Percentiles rank a stretch among this genome's conserved stretches.
These are phyloP conservation scores for Dillenia turbinata DNA, from an alignment of 164 flowering plant genomes.

Conservation along the genomic window DNA sequence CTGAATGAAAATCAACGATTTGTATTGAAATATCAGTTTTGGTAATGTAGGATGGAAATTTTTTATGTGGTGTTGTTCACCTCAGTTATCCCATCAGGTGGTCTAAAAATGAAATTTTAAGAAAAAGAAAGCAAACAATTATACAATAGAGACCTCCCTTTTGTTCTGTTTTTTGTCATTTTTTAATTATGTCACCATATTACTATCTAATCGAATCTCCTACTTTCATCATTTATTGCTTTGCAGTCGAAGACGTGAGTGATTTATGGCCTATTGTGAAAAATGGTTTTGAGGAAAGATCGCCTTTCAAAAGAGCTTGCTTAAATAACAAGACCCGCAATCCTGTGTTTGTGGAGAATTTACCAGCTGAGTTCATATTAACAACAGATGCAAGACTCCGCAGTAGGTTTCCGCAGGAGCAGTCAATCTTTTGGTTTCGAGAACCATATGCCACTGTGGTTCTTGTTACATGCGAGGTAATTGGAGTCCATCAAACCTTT, in stretches of 20 bases:
- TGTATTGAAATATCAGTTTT: too few species aligned
- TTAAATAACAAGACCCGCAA: constrained; percentile 93
- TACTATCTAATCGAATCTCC: background rate
- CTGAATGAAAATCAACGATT: too few species aligned
- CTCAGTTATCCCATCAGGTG: too few species aligned
- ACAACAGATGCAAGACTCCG: constrained; percentile 92
- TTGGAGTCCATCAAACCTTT: background rate
- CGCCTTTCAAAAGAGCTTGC: constrained; percentile 77
- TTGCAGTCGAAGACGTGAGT: constrained; percentile 94
- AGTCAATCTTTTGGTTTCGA: constrained; percentile 86
- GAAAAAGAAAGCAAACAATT: too few species aligned
- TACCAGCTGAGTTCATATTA: constrained; percentile 83
- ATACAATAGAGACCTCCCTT: too few species aligned
- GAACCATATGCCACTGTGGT: constrained; percentile 95
- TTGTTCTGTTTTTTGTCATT: background rate
- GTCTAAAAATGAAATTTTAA: too few species aligned
- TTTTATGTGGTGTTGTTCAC: too few species aligned
- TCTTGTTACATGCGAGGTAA: constrained; percentile 97
- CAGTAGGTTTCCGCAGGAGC: constrained; percentile 92
- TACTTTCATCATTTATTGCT: constrained; percentile 1
- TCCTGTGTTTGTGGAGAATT: constrained; percentile 63
- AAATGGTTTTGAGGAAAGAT: constrained; percentile 59
- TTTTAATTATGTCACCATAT: background rate
- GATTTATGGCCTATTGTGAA: constrained; percentile 88
- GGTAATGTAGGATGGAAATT: too few species aligned